Percentiles rank a stretch among this genome's conserved stretches.
phyloP scores from a whole-genome alignment of 768 basidiomycete genomes.

The Lanmaoa pseudosensibilis region DNA sequence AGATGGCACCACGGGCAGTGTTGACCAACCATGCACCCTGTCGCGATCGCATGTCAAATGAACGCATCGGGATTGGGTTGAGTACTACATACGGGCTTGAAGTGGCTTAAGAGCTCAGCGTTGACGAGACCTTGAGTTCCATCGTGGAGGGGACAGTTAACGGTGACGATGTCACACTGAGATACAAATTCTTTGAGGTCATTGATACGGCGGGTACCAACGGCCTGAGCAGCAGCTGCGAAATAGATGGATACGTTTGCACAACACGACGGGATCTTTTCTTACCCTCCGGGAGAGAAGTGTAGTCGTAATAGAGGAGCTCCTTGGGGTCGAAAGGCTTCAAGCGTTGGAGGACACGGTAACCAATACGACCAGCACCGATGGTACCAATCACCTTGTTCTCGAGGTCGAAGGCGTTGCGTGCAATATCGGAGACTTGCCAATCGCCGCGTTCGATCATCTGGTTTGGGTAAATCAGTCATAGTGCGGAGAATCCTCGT shows the following conservation, averaged over 20 bases:
- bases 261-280: background rate
- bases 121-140: constrained; percentile 77
- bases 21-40: constrained; percentile 92
- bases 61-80: constrained; percentile 40
- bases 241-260: background rate
- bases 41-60: background rate
- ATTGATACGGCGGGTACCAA: constrained; percentile 70
- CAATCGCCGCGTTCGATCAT: constrained; percentile 84
- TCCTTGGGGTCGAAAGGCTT: constrained; percentile 85
- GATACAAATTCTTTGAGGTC: constrained; percentile 61
- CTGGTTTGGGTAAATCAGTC: constrained; percentile 29
- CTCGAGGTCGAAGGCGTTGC: constrained; percentile 84
- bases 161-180: constrained; percentile 77
- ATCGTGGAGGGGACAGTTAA: constrained; percentile 85
- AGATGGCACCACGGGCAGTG: constrained; percentile 88
- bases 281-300: constrained; percentile 60
- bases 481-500: background rate
- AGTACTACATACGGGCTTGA: constrained; percentile 33
- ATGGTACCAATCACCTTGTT: constrained; percentile 90
- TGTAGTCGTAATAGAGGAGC: constrained; percentile 85
- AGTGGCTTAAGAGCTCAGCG: constrained; percentile 74
- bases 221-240: constrained; percentile 60
- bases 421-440: constrained; percentile 79
- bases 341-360: constrained; percentile 80
- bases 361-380: constrained; percentile 77